Percentiles rank a stretch among this genome's conserved stretches.
phyloP scores from a whole-genome alignment of 2,329 filamentous ascomycete species.

The Calcarisporium arbuscula region DNA sequence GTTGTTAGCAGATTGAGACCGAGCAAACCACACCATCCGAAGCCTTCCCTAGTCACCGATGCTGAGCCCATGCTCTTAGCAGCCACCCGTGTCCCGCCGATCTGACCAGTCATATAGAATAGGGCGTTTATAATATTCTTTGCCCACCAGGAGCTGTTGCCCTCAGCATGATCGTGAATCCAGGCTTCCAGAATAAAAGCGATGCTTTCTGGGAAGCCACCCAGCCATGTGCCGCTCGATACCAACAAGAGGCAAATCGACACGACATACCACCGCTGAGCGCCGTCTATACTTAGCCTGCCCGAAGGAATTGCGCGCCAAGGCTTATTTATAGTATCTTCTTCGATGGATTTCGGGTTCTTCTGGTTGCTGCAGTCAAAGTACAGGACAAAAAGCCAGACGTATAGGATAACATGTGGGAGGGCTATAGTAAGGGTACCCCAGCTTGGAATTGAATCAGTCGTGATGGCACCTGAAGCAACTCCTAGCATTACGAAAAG shows the following conservation, averaged over 20 bases:
- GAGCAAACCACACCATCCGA: slow-evolving; percentile 10
- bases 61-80: slow-evolving; percentile 7
- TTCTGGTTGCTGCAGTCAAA: slow-evolving; percentile 32
- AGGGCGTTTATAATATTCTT: slow-evolving; percentile 21
- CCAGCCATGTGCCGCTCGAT: slow-evolving; percentile 16
- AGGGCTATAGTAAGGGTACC: too few species aligned
- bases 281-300: slow-evolving; percentile 15
- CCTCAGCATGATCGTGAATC: too few species aligned
- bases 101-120: too few species aligned
- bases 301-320: slow-evolving; percentile 21
- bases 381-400: slow-evolving; percentile 8
- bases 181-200: slow-evolving; percentile 22
- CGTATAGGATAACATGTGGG: slow-evolving; percentile 5
- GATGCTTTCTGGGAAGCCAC: slow-evolving; percentile 18
- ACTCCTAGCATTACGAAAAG: too few species aligned
- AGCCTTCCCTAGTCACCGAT: slow-evolving; percentile 2
- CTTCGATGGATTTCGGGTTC: slow-evolving; percentile 17
- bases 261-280: slow-evolving; percentile 13
- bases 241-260: slow-evolving; percentile 15
- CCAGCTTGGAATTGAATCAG: too few species aligned
- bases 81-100: too few species aligned
- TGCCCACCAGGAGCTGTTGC: too few species aligned
- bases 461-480: too few species aligned
- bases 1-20: slow-evolving; percentile 14
- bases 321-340: slow-evolving; percentile 34